Evolutionary conservation across 192 early-diverging fungal species (phyloP).

Genomic region (Coemansia sp.): DNA sequence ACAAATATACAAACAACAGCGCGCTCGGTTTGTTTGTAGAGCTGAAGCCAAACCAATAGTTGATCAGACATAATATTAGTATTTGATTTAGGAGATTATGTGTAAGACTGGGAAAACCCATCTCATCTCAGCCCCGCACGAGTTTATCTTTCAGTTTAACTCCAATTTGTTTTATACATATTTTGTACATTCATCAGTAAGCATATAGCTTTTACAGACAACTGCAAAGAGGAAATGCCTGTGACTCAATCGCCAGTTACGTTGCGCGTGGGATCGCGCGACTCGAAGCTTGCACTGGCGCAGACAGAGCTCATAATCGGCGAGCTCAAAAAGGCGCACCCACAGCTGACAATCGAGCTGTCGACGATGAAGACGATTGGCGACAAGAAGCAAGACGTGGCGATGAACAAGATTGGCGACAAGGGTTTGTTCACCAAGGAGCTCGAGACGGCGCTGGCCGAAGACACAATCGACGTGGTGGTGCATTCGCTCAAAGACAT

Average conservation of each 20-base stretch:
- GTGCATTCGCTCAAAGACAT: slow-evolving; percentile 96
- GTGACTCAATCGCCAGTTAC: neutral
- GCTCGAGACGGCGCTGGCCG: slow-evolving; percentile 74
- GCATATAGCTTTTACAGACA: no score
- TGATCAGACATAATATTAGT: neutral
- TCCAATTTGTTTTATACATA: slow-evolving; percentile 6
- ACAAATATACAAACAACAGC: neutral
- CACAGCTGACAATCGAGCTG: slow-evolving; percentile 53
- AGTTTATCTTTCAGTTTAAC: slow-evolving; percentile 1
- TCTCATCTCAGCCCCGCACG: no score
- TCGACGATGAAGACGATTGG: slow-evolving; percentile 69
- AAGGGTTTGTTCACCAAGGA: slow-evolving; percentile 92
- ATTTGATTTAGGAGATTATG: no score
- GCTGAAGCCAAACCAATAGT: neutral
- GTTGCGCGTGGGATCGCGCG: slow-evolving; percentile 72
- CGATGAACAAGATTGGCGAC: slow-evolving; percentile 87
- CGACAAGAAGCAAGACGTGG: slow-evolving; percentile 79
- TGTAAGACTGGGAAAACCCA: no score
- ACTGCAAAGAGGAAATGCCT: neutral
- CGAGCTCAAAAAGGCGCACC: slow-evolving; percentile 55
- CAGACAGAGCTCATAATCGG: slow-evolving; percentile 75
- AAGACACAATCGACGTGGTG: slow-evolving; percentile 72
- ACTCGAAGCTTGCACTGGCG: slow-evolving; percentile 85
- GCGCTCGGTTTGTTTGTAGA: no score
- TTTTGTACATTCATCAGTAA: neutral